Evolutionary conservation across 805 yeast genomes (phyloP), one percentile per base, ranked within the genome.

Genomic region (Metschnikowia orientalis): DNA sequence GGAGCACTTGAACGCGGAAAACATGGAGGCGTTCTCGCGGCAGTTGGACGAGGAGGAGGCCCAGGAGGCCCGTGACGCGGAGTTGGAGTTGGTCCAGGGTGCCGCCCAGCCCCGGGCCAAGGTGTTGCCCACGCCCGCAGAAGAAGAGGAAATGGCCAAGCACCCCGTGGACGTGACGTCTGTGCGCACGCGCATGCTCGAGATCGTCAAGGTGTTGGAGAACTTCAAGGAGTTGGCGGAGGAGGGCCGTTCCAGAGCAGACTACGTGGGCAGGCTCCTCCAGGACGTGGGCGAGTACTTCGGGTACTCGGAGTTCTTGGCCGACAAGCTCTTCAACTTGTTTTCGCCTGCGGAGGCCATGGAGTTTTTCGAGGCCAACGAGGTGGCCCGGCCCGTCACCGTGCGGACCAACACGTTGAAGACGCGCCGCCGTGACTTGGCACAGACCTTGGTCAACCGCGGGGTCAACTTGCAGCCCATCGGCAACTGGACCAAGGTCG

Each of bases 351-450:
- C 92, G 8, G 99, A 92, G 67, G 97, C 98, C 9, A 75, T 92
- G 73, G 99, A 92, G 61, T 92, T 92, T 55, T 92, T 92, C 50
- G 99, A 92, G 68, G 97, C 98, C 21, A 92, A 92, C 63, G 99
- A 92, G 66, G 85, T 90, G 36, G 83, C 95, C 19, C 77, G 99
- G 59, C 99, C 99, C 30, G 73, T 92, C 37, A 92, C 97, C 13
- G 89, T 92, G 50, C 82, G 99, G 71, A 89, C 98, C n/a, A 92
- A 92, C 61, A 92, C 98, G 11, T 70, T 92, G 45, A 85, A 82
- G 53, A 84, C 97, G 4, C 81, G 96, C 64, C 82, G 98, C 57
- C 77, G 98, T 59, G 97, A 92, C 51, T 73, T 92, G 48, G 97
- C 96, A 2, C 97, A 92, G 61, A 78, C 92, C 10, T 73, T 92